Evolutionary conservation across 257 asterid genomes (phyloP).

Genomic region (Nicotiana obtusifolia): DNA sequence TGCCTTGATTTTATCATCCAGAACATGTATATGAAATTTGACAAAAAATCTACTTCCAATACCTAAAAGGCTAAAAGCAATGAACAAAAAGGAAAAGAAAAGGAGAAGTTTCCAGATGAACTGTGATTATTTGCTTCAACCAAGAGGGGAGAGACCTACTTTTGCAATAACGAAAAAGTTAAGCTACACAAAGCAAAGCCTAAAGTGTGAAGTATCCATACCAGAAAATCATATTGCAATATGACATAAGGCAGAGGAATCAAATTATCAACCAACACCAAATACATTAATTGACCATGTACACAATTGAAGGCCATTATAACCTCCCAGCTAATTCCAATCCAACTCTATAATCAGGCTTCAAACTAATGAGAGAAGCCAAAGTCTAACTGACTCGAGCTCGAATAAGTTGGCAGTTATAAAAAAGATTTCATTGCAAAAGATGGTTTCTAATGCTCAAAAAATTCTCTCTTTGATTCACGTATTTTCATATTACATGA

Average conservation of each 20-base stretch:
- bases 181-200: neutral
- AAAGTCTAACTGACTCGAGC: neutral
- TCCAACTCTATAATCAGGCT: neutral
- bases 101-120: too few species aligned
- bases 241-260: neutral
- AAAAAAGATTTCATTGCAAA: too few species aligned
- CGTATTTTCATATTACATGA: neutral
- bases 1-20: neutral
- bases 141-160: neutral
- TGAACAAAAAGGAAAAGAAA: neutral
- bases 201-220: neutral
- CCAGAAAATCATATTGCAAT: neutral
- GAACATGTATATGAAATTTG: neutral
- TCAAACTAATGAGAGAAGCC: neutral
- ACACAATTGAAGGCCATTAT: neutral
- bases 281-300: neutral
- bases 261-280: neutral
- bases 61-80: neutral
- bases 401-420: neutral
- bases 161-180: neutral
- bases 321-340: neutral
- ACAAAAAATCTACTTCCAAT: too few species aligned
- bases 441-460: neutral
- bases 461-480: neutral
- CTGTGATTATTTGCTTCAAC: neutral